Conservation (phyloP, 306 rosid species). For the Canavalia ensiformis region DNA sequence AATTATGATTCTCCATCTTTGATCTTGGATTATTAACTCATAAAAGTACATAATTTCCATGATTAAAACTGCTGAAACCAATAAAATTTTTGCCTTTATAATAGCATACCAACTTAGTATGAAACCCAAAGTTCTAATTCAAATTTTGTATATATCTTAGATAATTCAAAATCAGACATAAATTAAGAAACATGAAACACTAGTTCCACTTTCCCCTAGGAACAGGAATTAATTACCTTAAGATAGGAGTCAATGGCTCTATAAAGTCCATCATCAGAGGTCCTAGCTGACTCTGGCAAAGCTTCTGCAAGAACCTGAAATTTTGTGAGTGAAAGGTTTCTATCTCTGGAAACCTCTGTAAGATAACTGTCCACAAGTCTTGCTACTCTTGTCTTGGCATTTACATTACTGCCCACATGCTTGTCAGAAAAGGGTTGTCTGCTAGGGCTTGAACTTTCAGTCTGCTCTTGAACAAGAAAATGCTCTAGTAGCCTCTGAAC, state of each 20-base stretch:
- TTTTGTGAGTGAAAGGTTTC: constrained; percentile 93
- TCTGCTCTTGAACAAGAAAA: constrained; percentile 94
- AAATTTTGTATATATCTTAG: not conserved
- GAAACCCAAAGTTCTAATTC: not conserved
- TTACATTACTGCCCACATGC: constrained; percentile 57
- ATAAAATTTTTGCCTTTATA: not conserved
- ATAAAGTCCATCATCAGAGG: constrained; percentile 95
- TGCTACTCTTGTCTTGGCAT: constrained; percentile 95
- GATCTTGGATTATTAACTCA: not conserved
- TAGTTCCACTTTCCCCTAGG: not conserved
- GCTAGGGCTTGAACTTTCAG: constrained; percentile 77
- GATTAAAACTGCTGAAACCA: constrained; percentile 1
- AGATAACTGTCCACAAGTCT: constrained; percentile 97
- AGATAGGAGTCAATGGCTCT: constrained; percentile 97
- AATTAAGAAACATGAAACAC: constrained; percentile 9
- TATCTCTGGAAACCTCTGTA: constrained; percentile 92
- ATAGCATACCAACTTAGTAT: constrained; percentile 15
- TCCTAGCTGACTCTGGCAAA: constrained; percentile 92
- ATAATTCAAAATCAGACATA: constrained; percentile 23
- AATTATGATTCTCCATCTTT: not conserved
- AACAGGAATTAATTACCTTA: constrained; percentile 64
- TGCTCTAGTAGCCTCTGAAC: constrained; percentile 94
- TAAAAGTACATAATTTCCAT: not conserved
- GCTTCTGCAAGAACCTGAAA: constrained; percentile 99
- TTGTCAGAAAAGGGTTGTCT: constrained; percentile 71